Evolutionary conservation across 768 basidiomycete species (phyloP).

Genomic region (Daedaleopsis nitida): DNA sequence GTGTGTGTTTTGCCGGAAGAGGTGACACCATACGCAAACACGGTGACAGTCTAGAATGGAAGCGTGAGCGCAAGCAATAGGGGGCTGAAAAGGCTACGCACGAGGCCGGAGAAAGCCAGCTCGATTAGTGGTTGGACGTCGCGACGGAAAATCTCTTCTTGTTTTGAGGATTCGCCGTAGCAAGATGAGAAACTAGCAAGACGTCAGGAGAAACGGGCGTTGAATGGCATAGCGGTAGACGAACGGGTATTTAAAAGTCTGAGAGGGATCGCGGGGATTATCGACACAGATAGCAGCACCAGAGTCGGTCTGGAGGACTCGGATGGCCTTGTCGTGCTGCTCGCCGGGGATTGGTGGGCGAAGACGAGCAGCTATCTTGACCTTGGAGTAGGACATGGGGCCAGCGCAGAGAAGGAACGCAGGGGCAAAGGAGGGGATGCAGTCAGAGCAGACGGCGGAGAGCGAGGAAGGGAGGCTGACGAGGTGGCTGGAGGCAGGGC

Average conservation of each 20-base stretch:
- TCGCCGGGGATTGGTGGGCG: constrained; percentile 66
- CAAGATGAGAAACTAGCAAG: constrained; percentile 66
- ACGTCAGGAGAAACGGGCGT: background rate
- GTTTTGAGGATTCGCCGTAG: constrained; percentile 68
- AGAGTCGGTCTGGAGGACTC: constrained; percentile 46
- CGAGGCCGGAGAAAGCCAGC: constrained; percentile 74
- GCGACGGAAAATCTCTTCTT: constrained; percentile 74
- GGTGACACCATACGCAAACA: constrained; percentile 91
- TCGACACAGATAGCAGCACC: constrained; percentile 58
- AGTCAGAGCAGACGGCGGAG: background rate
- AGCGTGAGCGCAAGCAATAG: background rate
- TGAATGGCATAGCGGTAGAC: constrained; percentile 24
- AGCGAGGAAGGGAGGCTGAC: background rate
- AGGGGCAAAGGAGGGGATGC: background rate
- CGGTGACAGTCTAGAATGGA: constrained; percentile 67
- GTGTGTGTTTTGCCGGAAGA: constrained; percentile 92
- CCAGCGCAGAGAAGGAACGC: background rate
- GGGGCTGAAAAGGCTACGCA: constrained; percentile 41
- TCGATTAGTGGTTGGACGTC: constrained; percentile 82
- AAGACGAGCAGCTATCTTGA: constrained; percentile 73
- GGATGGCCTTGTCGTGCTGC: constrained; percentile 60
- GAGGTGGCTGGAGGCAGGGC: background rate
- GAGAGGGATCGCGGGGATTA: constrained; percentile 68
- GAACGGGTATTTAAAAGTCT: constrained; percentile 80
- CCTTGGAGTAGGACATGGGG: constrained; percentile 39